phyloP scores from a whole-genome alignment of 2,329 filamentous ascomycete species.

The Hortaea werneckii region DNA sequence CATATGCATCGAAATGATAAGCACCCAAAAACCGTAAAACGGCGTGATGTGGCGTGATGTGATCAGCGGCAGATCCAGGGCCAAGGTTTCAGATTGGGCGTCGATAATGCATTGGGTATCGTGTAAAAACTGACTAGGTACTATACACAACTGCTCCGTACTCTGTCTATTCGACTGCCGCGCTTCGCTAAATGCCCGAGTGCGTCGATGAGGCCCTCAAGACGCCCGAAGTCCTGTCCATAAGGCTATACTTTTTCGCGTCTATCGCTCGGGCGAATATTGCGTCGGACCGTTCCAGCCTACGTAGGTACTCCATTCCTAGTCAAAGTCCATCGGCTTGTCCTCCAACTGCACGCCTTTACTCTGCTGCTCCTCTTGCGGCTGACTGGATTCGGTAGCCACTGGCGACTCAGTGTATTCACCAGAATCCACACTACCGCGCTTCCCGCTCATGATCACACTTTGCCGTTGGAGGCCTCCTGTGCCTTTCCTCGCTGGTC shows the following conservation, averaged over 20 bases:
- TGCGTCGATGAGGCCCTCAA: too few relatives aligned
- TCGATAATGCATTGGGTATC: too few relatives aligned
- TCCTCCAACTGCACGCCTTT: conserved; percentile 59
- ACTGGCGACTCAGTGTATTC: conserved; percentile 11
- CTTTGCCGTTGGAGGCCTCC: conserved; percentile 26
- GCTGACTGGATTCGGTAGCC: conserved; percentile 1
- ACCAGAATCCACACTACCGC: conserved; percentile 13
- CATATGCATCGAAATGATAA: too few relatives aligned
- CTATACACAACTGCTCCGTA: too few relatives aligned
- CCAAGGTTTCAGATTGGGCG: too few relatives aligned
- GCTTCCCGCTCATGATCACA: conserved; percentile 18
- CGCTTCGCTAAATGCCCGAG: too few relatives aligned
- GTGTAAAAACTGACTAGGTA: too few relatives aligned
- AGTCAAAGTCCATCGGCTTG: conserved; percentile 66
- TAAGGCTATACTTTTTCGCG: not conserved
- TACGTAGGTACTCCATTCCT: conserved; percentile 18
- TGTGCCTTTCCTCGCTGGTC: conserved; percentile 43
- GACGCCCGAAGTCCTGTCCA: too few relatives aligned
- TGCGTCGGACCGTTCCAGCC: not conserved
- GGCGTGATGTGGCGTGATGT: too few relatives aligned
- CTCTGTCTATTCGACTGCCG: too few relatives aligned
- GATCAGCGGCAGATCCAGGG: too few relatives aligned
- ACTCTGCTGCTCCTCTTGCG: not conserved
- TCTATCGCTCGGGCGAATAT: not conserved
- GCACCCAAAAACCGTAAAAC: too few relatives aligned